Evolutionary conservation across 2,329 filamentous ascomycete species (phyloP), one percentile per base, ranked within the genome.

Genomic region (Aspergillus texensis): DNA sequence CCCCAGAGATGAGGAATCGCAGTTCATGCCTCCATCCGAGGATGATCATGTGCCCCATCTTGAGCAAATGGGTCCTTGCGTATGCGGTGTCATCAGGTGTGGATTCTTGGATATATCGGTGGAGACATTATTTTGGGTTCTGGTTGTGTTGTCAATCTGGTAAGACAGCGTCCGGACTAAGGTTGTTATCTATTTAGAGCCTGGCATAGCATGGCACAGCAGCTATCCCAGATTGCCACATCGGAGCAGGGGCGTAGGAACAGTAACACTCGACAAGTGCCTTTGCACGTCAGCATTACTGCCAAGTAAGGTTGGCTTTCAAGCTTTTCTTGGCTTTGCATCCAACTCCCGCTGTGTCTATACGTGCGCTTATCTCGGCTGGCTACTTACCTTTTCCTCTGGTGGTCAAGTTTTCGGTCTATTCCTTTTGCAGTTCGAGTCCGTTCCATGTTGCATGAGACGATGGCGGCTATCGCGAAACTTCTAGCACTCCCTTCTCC

Each of bases 101-200:
- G 12, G 9, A 52, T 21, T 59, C 21, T 39, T 52, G 32, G 19
- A 34, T 36, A 19, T 28, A 56, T 81, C 81, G 53, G 75, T 78
- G 34, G 79, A 74, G 10, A 80, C 68, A 26, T 79, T 70, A 30
- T 72, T 64, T n/a, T 41, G 46, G 19, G 48, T 24, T 14, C n/a
- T 21, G 36, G 52, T 39, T 41, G 32, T 24, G 43, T 73, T 76
- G 34, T 75, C 75, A 59, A 36, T 55, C n/a, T 10, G 14, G 52
- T 55, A 11, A 21, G 34, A 55, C 52, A 28, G 32, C 12, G 11
- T 55, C 32, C 8, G 30, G n/a, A 14, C 19, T 2, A 36, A 28
- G 32, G 34, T 39, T 55, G n/a, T 32, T 41, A 26, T 55, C 11
- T 55, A 21, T 39, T 55, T 39, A 36, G 52, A 24, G 12, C 32